Evolutionary conservation across 805 yeast genomes (phyloP), one percentile per base, ranked within the genome.

Genomic region (Kockiozyma suomiensis): DNA sequence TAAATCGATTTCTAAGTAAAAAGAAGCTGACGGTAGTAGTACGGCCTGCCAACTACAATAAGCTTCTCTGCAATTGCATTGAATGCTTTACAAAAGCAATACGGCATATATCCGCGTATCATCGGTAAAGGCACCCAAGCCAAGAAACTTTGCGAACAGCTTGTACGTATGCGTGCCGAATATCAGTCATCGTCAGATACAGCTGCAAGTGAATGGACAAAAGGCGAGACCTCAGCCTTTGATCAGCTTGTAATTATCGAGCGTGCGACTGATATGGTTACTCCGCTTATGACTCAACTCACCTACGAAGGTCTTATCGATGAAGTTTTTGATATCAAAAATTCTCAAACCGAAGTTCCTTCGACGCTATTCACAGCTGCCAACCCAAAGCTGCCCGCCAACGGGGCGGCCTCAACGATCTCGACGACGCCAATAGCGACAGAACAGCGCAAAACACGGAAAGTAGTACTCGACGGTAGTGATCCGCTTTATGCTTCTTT

Each of bases 241-340:
- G 80, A 77, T 53, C 96, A 93, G 69, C 74, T 92, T 30, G 78
- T 93, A 4, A 85, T 92, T 0, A 69, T 93, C 21, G 98, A 93
- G 70, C 77, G 99, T 50, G 82, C 85, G 54, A 72, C 86, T 30
- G 99, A 93, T 73, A 79, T 82, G 45, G 72, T 88, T 3, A 83
- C 96, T 1, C 86, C 90, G 0, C 68, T 90, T 10, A 74, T 90
- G 56, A 83, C 85, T 26, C 97, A 92, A 68, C 74, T 92, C 67
- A 88, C 90, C 1, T 93, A 92, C 71, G 78, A 82, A 17, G 99
- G 98, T 0, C 76, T 94, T 15, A 76, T 91, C 21, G 92, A 88
- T 70, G 97, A 92, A 67, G 71, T 84, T 12, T 79, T 84, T 65
- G 83, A 81, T 3, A 74, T 86, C 4, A 45, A 49, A 8, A 61